These are phyloP conservation scores for Yamadazyma pseudoaaseri DNA, from an alignment of 1,139 yeast species.

Conservation along the genomic window DNA sequence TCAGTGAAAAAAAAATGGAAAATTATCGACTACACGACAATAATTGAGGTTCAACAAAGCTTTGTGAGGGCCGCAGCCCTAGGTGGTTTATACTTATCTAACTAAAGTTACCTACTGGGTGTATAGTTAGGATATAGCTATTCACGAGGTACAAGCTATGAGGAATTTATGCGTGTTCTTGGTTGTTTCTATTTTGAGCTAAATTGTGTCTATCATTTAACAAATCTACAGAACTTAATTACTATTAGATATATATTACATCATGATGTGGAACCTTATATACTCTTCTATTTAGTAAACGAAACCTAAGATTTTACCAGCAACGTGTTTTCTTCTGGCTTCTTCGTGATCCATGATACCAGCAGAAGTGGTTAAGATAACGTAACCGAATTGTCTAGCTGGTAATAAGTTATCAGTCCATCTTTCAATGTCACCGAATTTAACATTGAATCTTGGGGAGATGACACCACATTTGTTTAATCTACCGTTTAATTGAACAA, in stretches of 20 bases:
- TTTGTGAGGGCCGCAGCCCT: too few species aligned
- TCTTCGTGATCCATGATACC: slow-evolving; percentile 99
- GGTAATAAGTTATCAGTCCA: slow-evolving; percentile 96
- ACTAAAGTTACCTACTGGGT: too few species aligned
- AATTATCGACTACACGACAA: too few species aligned
- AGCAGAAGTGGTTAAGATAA: slow-evolving; percentile 94
- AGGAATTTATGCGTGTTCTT: too few species aligned
- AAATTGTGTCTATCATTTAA: too few species aligned
- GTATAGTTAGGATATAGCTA: too few species aligned
- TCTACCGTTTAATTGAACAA: slow-evolving; percentile 93
- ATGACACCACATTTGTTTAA: slow-evolving; percentile 97
- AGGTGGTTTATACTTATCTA: too few species aligned
- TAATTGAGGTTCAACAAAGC: too few species aligned
- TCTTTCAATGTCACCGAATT: slow-evolving; percentile 86
- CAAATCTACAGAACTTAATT: too few species aligned
- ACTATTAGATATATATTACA: slow-evolving; percentile 9
- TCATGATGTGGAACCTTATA: too few species aligned
- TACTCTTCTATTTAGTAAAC: slow-evolving; percentile 56
- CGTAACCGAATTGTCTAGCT: slow-evolving; percentile 96
- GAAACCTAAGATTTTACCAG: slow-evolving; percentile 94
- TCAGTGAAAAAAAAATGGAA: slow-evolving; percentile 8
- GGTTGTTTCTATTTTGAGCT: too few species aligned
- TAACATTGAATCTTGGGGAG: slow-evolving; percentile 94
- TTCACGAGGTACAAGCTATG: too few species aligned
- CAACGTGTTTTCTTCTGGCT: slow-evolving; percentile 98